Base-by-base conservation (phyloP, 768 basidiomycete species). In the Kwoniella newhampshirensis region DNA sequence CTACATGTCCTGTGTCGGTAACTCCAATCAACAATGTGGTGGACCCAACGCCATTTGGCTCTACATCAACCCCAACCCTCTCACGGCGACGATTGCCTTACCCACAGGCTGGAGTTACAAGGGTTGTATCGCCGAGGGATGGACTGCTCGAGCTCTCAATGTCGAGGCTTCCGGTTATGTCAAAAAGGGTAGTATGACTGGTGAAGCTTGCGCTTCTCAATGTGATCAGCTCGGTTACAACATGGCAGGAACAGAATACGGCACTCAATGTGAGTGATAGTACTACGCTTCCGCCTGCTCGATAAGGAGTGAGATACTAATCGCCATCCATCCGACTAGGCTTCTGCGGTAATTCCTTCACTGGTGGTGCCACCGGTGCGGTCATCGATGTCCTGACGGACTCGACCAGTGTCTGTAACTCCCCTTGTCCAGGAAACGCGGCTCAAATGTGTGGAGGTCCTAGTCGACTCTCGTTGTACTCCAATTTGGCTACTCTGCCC, bases 21-120 rank as follows among this genome's bases (percentile, higher is more conserved):
- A 69, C 51, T 26, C 53, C 1, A 59, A 23, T 25, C 54, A 71
- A 54, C 63, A 56, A 18, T 74, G 72, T 51, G 72, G 72, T 58
- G 64, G 60, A 20, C 41, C 46, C 42, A 56, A 65, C 40, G 67
- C 63, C 23, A 45, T 68, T 18, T 59, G 39, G 41, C 44, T 64
- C 37, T 64, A 56, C 49, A 53, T 59, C 58, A 59, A 63, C 43
- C 57, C 57, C 21, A 46, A 27, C 26, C 32, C 51, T 4, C 40
- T 46, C 17, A 25, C 28, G 11, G 51, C 54, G 18, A 37, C 48
- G 17, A 35, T 51, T 35, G 23, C 53, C 21, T 37, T 70, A 3
- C 64, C 69, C 17, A 40, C 56, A 11, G 69, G 64, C 27, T 71
- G 69, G 69, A 30, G 56, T 0, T 67, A 63, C 49, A 39, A 55